A percentile compares a stretch with the other conserved stretches of the same genome.
Conservation (phyloP, 768 basidiomycete species). For the Heimioporus sp. region DNA sequence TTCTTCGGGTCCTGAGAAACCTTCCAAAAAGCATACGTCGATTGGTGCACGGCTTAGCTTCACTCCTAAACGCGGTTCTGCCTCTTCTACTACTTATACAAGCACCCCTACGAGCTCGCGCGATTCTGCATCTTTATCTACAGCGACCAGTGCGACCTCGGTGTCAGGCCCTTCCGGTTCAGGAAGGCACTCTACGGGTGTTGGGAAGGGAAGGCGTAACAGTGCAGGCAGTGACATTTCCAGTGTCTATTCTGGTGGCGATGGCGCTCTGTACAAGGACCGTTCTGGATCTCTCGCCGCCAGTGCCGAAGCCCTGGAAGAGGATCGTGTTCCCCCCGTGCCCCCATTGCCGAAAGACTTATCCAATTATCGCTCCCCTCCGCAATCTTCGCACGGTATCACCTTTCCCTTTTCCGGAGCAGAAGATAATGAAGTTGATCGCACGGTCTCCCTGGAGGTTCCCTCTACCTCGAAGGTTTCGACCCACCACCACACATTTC, state of each 20-base stretch:
- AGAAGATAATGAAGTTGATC: slow-evolving; percentile 48
- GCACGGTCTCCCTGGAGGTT: slow-evolving; percentile 51
- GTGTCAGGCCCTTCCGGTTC: slow-evolving; percentile 59
- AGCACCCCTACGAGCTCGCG: slow-evolving; percentile 81
- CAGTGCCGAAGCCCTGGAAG: slow-evolving; percentile 60
- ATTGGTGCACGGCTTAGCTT: slow-evolving; percentile 66
- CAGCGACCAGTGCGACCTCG: slow-evolving; percentile 75
- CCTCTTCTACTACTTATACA: slow-evolving; percentile 84
- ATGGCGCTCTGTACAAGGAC: slow-evolving; percentile 62
- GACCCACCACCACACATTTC: slow-evolving; percentile 29
- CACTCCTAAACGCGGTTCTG: slow-evolving; percentile 84
- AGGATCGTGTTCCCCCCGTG: slow-evolving; percentile 80
- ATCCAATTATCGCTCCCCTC: slow-evolving; percentile 72
- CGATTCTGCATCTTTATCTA: slow-evolving; percentile 83
- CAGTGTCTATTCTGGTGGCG: slow-evolving; percentile 62
- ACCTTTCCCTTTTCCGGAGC: slow-evolving; percentile 46
- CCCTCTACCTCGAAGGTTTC: slow-evolving; percentile 33
- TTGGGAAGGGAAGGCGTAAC: slow-evolving; percentile 65
- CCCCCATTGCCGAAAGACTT: slow-evolving; percentile 91
- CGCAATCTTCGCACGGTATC: slow-evolving; percentile 54
- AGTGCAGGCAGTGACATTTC: slow-evolving; percentile 87
- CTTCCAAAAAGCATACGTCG: slow-evolving; percentile 61
- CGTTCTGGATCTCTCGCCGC: slow-evolving; percentile 60
- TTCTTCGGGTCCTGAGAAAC: slow-evolving; percentile 54
- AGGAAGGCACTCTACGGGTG: slow-evolving; percentile 64